Evolutionary conservation across 306 rosid genomes (phyloP).

Genomic region (Trifolium subterraneum): DNA sequence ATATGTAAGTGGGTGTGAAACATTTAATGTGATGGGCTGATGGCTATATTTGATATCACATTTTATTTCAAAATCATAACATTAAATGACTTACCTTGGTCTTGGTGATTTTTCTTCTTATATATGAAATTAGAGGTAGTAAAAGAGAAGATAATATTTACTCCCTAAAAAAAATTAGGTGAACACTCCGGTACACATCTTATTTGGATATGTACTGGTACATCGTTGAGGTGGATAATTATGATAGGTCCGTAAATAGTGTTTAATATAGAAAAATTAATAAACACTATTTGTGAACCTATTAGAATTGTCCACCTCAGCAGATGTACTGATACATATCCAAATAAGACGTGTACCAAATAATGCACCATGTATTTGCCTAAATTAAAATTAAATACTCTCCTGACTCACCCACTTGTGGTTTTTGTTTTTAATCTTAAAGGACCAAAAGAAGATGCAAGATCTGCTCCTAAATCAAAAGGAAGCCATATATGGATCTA

Average conservation of each 20-base stretch:
- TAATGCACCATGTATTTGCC: neutral
- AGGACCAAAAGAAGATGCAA: conserved; percentile 98
- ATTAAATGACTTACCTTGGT: neutral
- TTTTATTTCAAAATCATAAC: neutral
- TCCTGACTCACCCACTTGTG: neutral
- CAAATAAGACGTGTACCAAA: no score
- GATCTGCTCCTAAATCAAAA: conserved; percentile 89
- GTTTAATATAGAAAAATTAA: no score
- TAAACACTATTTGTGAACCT: no score
- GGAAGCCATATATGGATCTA: conserved; percentile 89
- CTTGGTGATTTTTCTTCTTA: neutral
- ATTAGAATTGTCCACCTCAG: no score
- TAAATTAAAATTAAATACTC: neutral
- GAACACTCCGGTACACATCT: no score
- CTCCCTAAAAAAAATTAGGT: no score
- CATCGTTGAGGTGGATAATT: no score
- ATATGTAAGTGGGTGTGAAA: neutral
- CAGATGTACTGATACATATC: no score
- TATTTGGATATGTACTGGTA: no score
- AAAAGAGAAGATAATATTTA: neutral
- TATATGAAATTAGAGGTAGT: no score
- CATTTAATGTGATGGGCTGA: neutral
- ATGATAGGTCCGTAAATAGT: no score
- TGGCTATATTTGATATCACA: neutral
- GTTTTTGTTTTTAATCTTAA: conserved; percentile 35